Conservation (phyloP, 2,329 filamentous ascomycete genomes). For the Xylariales sp. region DNA sequence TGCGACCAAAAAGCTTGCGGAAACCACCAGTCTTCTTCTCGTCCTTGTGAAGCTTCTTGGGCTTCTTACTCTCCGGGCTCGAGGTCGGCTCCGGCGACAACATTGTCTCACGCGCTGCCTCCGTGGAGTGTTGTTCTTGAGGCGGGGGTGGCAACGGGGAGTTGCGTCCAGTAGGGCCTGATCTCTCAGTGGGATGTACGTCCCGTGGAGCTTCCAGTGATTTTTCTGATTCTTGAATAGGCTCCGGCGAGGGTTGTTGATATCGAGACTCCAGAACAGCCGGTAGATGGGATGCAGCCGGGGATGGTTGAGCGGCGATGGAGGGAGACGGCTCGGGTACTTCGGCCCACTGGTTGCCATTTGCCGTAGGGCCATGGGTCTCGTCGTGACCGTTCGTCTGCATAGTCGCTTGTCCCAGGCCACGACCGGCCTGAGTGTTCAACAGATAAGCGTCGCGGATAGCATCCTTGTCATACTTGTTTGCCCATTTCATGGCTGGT, state of each 20-base stretch:
- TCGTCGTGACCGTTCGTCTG: slow-evolving; percentile 32
- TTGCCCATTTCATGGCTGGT: slow-evolving; percentile 95
- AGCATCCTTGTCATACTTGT: slow-evolving; percentile 85
- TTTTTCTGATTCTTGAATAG: slow-evolving; percentile 30
- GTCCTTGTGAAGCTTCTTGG: slow-evolving; percentile 53
- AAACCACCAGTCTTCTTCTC: slow-evolving; percentile 45
- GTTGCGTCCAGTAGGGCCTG: slow-evolving; percentile 26
- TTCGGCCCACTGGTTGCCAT: slow-evolving; percentile 31
- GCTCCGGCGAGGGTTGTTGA: slow-evolving; percentile 19
- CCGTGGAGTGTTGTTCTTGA: slow-evolving; percentile 30
- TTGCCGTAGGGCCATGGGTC: slow-evolving; percentile 20
- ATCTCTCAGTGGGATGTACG: slow-evolving; percentile 31
- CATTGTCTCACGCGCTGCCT: slow-evolving; percentile 32
- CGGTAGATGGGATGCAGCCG: slow-evolving; percentile 14
- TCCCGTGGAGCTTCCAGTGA: slow-evolving; percentile 29
- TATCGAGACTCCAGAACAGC: slow-evolving; percentile 10
- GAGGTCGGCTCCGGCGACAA: slow-evolving; percentile 33
- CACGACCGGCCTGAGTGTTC: slow-evolving; percentile 67
- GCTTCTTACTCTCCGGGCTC: slow-evolving; percentile 43
- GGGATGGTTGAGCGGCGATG: slow-evolving; percentile 24
- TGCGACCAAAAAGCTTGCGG: slow-evolving; percentile 62
- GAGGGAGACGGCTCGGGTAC: slow-evolving; percentile 38
- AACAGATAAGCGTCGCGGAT: slow-evolving; percentile 83
- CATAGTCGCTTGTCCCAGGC: slow-evolving; percentile 44
- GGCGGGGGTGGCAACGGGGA: slow-evolving; percentile 37